Evolutionary conservation across 1,139 yeast genomes (phyloP), one percentile per base, ranked within the genome.

Genomic region (Candida sp.): DNA sequence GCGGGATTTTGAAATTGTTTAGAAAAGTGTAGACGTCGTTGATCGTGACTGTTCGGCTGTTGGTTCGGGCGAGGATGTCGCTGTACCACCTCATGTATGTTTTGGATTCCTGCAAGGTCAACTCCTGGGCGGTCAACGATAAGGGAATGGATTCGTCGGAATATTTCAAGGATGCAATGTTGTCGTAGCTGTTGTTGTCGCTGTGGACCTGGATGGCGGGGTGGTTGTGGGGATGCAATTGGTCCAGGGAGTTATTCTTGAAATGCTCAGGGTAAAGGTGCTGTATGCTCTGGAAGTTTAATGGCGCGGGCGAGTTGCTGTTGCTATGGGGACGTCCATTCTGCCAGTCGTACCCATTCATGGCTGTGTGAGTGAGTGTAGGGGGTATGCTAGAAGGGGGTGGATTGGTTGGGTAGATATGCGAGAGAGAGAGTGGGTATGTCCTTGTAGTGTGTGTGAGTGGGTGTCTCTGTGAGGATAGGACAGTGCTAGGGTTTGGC

Each of bases 1-100:
- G 69, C 1, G 82, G 62, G 17, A 88, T 71, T 53, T 75, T 78
- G 68, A 88, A 88, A 64, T 88, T 88, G 54, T 73, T 66, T 52
- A 88, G 68, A 58, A 88, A 88, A 44, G 67, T 74, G 67, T 84
- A 87, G 6, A 88, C 88, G 60, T 88, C 94, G 2, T 68, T 70
- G 59, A 88, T 68, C 9, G 82, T 71, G 22, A 88, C 81, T 33
- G 88, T 71, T 56, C 86, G 75, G 39, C 81, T 72, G 56, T 80
- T 81, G 11, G 80, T 75, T 46, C 90, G 76, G 11, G 86, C 78
- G 43, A 85, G 75, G 12, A 88, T 84, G 60, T 85, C 87, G 59
- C 85, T 84, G 63, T 88, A 88, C 96, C 96, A 88, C 59, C 94
- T 70, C 65, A 87, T 75, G 65, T 88, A 88, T 0, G 94, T 87